Evolutionary conservation across 148 eudicot species (phyloP).

Genomic region (Silene latifolia): DNA sequence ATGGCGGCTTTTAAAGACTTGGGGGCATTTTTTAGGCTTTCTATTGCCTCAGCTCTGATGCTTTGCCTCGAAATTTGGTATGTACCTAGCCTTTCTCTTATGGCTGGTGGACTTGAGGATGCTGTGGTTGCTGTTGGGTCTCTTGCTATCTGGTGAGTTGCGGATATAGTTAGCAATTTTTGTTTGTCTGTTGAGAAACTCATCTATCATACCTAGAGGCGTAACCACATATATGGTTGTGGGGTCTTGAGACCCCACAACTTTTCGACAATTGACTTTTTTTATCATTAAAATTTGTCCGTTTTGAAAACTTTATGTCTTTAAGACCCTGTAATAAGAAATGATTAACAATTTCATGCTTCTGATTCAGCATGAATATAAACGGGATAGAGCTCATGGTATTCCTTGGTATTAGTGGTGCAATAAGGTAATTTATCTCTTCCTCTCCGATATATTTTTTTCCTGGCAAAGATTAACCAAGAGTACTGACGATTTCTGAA

Average conservation of each 20-base stretch:
- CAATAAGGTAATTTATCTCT: conserved; percentile 49
- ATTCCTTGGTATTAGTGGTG: conserved; percentile 78
- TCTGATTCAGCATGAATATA: conserved; percentile 54
- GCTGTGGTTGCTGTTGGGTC: conserved; percentile 74
- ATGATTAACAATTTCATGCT: no score
- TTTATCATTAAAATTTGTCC: no score
- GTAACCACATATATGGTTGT: no score
- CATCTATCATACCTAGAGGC: no score
- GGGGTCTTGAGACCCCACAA: no score
- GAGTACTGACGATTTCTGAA: neutral
- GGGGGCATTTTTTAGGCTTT: conserved; percentile 69
- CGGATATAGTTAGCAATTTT: no score
- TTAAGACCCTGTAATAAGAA: no score
- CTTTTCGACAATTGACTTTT: no score
- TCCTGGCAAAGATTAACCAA: no score
- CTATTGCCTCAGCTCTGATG: conserved; percentile 76
- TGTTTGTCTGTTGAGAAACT: no score
- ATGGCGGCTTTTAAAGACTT: conserved; percentile 55
- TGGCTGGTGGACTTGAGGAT: conserved; percentile 60
- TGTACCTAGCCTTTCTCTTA: conserved; percentile 56
- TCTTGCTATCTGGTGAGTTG: conserved; percentile 70
- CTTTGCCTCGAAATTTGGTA: conserved; percentile 80
- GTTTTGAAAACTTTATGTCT: no score
- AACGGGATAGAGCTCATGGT: conserved; percentile 66
- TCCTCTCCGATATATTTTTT: neutral